Conservation (phyloP, 805 yeast species). For the Blastobotrys robertii region DNA sequence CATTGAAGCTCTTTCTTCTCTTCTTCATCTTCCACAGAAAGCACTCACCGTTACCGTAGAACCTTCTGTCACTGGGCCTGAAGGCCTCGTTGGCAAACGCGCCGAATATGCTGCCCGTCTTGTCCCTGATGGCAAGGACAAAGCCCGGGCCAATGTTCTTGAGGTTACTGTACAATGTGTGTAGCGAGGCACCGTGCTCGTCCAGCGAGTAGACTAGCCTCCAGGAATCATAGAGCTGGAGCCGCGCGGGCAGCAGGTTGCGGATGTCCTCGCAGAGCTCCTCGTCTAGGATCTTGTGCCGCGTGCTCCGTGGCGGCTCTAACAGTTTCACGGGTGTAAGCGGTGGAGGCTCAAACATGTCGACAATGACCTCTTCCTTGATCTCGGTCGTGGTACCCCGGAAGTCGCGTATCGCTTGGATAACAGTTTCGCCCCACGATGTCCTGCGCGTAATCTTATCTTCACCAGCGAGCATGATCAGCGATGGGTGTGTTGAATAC, state of each 20-base stretch:
- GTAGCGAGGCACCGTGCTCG: conserved; percentile 83
- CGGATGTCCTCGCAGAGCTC: conserved; percentile 71
- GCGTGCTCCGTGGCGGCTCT: conserved; percentile 56
- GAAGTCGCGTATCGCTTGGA: too few species aligned
- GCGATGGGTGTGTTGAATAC: too few species aligned
- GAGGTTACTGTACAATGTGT: conserved; percentile 48
- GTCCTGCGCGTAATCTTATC: too few species aligned
- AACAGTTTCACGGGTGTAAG: conserved; percentile 26
- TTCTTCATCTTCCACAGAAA: conserved; percentile 60
- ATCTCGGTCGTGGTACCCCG: too few species aligned
- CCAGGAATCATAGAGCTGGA: conserved; percentile 76
- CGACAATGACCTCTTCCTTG: too few species aligned
- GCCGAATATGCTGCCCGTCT: conserved; percentile 58
- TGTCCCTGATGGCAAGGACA: conserved; percentile 62
- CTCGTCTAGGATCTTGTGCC: conserved; percentile 40
- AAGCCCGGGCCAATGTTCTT: conserved; percentile 50
- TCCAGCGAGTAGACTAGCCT: conserved; percentile 70
- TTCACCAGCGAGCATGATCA: too few species aligned
- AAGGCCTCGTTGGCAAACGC: conserved; percentile 63
- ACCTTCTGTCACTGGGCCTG: conserved; percentile 63
- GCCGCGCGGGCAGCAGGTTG: conserved; percentile 61
- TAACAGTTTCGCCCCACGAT: too few species aligned
- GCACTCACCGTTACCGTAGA: conserved; percentile 92
- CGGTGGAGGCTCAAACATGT: conserved; percentile 14
- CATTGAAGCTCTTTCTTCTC: background rate